Conservation (phyloP, 768 basidiomycete species). For the Arthromyces matolae region DNA sequence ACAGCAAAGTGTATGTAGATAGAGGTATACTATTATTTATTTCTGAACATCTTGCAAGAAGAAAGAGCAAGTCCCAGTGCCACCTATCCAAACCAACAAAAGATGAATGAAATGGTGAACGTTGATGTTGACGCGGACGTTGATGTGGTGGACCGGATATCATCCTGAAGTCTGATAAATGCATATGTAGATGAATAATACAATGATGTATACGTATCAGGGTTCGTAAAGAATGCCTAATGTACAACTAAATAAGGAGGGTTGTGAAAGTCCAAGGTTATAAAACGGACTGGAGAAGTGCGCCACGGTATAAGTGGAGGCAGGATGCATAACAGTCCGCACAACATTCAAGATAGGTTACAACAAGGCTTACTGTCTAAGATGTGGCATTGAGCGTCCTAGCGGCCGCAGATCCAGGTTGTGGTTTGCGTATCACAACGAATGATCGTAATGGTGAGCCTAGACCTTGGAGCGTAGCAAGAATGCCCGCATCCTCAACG, state of each 20-base stretch:
- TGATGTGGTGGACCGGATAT: no score
- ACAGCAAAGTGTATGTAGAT: conserved; percentile 36
- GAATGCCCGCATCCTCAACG: conserved; percentile 57
- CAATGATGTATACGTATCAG: no score
- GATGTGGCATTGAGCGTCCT: conserved; percentile 12
- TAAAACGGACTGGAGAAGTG: no score
- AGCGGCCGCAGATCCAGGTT: conserved; percentile 18
- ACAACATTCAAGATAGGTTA: conserved; percentile 2
- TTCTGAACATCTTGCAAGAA: conserved; percentile 15
- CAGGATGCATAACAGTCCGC: not conserved
- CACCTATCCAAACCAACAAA: no score
- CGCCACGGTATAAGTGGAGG: conserved; percentile 6
- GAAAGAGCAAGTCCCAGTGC: no score
- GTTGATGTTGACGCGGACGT: no score
- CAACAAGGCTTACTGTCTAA: conserved; percentile 11
- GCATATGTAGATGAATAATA: no score
- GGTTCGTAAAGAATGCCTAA: no score
- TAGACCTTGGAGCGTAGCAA: conserved; percentile 13
- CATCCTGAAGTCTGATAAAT: no score
- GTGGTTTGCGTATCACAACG: conserved; percentile 65
- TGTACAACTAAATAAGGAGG: no score
- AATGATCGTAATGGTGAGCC: conserved; percentile 49
- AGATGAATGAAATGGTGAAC: no score
- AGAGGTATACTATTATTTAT: conserved; percentile 30
- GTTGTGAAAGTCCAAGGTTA: no score